Percentiles rank a stretch among this genome's conserved stretches.
Evolutionary conservation across 2,329 filamentous ascomycete species (phyloP).

Genomic region (Fusarium dimerum): DNA sequence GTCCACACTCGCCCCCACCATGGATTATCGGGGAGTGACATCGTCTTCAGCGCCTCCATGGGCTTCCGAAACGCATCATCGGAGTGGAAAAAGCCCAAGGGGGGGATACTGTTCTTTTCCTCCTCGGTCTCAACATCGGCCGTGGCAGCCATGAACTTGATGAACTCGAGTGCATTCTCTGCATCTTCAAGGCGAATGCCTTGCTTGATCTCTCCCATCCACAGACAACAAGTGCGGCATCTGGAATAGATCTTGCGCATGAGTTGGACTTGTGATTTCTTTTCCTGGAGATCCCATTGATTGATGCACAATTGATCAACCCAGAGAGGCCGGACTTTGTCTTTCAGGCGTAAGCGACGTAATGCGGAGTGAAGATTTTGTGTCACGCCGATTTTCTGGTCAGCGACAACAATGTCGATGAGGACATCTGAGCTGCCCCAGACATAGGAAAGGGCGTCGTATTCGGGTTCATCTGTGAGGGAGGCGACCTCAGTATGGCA

Average conservation of each 20-base stretch:
- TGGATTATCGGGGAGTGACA: constrained; percentile 3
- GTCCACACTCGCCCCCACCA: constrained; percentile 13
- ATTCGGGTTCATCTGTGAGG: constrained; percentile 3
- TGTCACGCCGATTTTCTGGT: constrained; percentile 8
- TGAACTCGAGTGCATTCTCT: constrained; percentile 4
- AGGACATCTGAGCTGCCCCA: constrained; percentile 6
- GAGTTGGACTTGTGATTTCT: constrained; percentile 7
- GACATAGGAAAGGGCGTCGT: constrained; percentile 12
- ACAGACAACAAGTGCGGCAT: constrained; percentile 4
- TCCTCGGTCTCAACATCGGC: not conserved
- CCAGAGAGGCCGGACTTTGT: constrained; percentile 5
- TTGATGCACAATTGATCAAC: constrained; percentile 17
- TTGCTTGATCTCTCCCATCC: constrained; percentile 10
- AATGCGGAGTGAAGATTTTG: constrained; percentile 5
- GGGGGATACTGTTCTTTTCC: not conserved
- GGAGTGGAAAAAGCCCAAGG: not conserved
- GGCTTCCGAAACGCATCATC: constrained; percentile 1
- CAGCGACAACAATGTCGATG: constrained; percentile 5
- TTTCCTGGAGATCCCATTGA: constrained; percentile 13
- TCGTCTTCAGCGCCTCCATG: constrained; percentile 6
- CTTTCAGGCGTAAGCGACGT: not conserved
- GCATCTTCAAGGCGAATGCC: constrained; percentile 1
- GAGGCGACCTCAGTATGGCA: not conserved
- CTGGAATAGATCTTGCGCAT: constrained; percentile 13
- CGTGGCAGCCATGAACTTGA: constrained; percentile 10